phyloP scores from a whole-genome alignment of 140 eudicot species.

The Erigeron philadelphicus region DNA sequence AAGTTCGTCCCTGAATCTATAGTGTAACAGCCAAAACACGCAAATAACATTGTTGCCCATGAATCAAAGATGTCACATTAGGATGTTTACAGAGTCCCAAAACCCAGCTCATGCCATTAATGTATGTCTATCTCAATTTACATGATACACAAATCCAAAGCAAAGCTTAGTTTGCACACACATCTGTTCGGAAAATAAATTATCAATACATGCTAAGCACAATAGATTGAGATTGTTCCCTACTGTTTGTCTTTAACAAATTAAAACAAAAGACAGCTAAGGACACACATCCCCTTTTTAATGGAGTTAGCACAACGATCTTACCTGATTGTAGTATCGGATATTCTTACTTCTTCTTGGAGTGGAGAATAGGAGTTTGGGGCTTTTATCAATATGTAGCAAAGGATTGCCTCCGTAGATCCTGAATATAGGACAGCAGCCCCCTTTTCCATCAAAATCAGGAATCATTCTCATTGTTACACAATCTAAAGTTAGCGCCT shows the following conservation, averaged over 20 bases:
- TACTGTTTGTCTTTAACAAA: neutral
- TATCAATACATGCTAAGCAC: neutral
- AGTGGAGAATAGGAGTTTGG: slow-evolving; percentile 59
- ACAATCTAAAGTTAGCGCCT: slow-evolving; percentile 55
- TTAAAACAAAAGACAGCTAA: neutral
- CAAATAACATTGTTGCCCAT: neutral
- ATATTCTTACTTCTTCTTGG: slow-evolving; percentile 41
- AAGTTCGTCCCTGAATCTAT: neutral
- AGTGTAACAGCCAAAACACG: neutral
- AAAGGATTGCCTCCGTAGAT: slow-evolving; percentile 70
- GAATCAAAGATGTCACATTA: neutral
- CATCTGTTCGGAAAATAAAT: neutral
- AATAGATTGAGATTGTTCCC: neutral
- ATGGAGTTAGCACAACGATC: neutral
- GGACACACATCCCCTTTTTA: neutral
- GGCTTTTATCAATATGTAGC: slow-evolving; percentile 47
- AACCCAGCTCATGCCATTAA: neutral
- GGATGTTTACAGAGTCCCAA: neutral
- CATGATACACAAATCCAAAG: too few species aligned
- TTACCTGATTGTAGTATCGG: slow-evolving; percentile 61
- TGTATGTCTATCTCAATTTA: neutral
- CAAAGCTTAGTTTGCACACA: too few species aligned
- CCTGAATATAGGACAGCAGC: slow-evolving; percentile 73
- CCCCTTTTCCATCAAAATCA: slow-evolving; percentile 62
- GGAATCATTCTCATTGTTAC: slow-evolving; percentile 61